Evolutionary conservation across 2,329 filamentous ascomycete species (phyloP), one percentile per base, ranked within the genome.

Genomic region (Calonectria multiphialidica): DNA sequence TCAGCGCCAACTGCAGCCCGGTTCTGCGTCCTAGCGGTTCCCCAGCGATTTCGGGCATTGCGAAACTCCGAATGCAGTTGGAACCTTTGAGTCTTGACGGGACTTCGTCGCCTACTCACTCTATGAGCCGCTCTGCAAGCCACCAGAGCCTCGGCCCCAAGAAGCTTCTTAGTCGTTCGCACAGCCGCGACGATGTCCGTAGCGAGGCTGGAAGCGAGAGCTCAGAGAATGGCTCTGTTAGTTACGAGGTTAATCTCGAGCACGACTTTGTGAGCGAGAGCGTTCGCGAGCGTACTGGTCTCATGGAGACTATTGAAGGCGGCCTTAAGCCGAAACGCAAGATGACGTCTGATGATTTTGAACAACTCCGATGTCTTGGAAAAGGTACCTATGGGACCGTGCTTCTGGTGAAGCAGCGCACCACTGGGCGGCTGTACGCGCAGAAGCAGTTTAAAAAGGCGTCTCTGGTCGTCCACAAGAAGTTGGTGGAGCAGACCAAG

Each of bases 371-470:
- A 62, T 98, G 96, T 83, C 92, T 99, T 25, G 97, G 97, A 69
- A 98, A 98, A 82, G 97, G 97, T 61, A 95, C 97, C 16, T 99
- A 97, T 82, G 97, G 97, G 42, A 99, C 96, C 0, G 97, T 99
- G 13, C 87, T 98, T 55, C 89, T 99, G 33, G 97, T 99, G 73
- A 97, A 96, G 85, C 96, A 99, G 85, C 92, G 91, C 63, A 87
- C 91, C 35, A 98, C 96, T 2, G 97, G 97, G 49, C 93, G 94
- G 50, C 90, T 99, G 6, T 99, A 96, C 81, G 97, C 97, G 1
- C 97, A 99, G 86, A 99, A 99, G 87, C 96, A 98, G 84, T 97
- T 99, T 86, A 97, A 96, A 83, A 99, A 99, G 86, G 97, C 97
- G 0, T 98, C 95, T 10, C 87, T 99, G 65, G 95, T 96, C 1